phyloP scores from a whole-genome alignment of 2,329 filamentous ascomycete genomes.

The Fonsecaea monophora region DNA sequence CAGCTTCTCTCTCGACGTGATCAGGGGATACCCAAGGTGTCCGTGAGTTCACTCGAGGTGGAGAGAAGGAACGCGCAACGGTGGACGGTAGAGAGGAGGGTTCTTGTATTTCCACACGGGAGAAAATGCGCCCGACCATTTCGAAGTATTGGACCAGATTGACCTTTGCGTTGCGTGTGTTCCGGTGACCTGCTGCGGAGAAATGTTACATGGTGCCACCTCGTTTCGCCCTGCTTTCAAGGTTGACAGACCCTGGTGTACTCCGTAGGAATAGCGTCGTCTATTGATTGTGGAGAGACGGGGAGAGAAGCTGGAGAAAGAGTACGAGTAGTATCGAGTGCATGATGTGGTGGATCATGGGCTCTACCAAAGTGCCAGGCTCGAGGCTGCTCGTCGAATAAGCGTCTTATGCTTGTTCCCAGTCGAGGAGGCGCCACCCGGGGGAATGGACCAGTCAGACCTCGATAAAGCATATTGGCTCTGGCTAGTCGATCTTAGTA shows the following conservation, averaged over 20 bases:
- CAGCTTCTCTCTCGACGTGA: neutral
- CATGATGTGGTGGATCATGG: constrained; percentile 2
- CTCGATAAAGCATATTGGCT: neutral
- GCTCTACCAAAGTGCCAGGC: neutral
- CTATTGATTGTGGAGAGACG: neutral
- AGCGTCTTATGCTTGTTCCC: constrained; percentile 6
- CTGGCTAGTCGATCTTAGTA: neutral
- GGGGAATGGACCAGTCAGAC: neutral
- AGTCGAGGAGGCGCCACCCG: neutral
- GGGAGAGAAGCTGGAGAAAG: constrained; percentile 6
- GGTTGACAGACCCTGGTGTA: neutral
- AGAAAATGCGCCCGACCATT: neutral
- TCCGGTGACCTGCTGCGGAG: constrained; percentile 19
- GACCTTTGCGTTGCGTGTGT: neutral
- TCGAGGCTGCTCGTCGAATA: constrained; percentile 11
- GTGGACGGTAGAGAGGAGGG: neutral
- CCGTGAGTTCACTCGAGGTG: neutral
- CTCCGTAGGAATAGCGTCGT: neutral
- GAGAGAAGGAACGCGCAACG: neutral
- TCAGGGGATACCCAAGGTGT: neutral
- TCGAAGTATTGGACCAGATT: constrained; percentile 5
- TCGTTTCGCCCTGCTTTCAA: constrained; percentile 6
- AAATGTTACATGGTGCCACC: constrained; percentile 20
- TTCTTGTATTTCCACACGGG: constrained; percentile 19
- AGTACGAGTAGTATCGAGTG: neutral